phyloP scores from a whole-genome alignment of 2,329 filamentous ascomycete genomes.

The Pestalotiopsis sp. region DNA sequence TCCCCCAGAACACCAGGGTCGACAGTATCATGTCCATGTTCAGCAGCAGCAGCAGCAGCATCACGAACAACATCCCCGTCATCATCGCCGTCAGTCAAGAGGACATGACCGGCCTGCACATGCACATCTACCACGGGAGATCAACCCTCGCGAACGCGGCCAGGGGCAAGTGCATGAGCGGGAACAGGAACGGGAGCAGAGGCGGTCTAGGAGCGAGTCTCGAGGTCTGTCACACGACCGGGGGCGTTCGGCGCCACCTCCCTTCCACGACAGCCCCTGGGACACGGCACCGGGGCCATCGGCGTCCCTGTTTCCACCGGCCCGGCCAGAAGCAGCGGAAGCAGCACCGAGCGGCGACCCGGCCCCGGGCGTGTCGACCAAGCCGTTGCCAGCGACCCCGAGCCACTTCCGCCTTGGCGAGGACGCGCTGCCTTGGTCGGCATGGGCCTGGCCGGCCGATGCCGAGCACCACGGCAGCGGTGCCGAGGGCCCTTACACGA shows the following conservation, averaged over 20 bases:
- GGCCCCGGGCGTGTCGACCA: conserved; percentile 32
- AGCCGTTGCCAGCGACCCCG: conserved; percentile 43
- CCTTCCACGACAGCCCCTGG: conserved; percentile 49
- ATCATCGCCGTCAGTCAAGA: not conserved
- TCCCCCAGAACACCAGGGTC: conserved; percentile 16
- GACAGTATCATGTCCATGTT: not conserved
- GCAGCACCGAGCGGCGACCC: conserved; percentile 5
- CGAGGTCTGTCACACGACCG: conserved; percentile 40
- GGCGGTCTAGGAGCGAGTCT: conserved; percentile 21
- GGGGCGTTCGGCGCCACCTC: conserved; percentile 51
- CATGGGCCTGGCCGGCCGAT: conserved; percentile 35
- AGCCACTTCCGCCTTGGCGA: conserved; percentile 46
- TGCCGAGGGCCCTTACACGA: conserved; percentile 19
- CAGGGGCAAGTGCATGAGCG: not conserved
- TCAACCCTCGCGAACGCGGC: not conserved
- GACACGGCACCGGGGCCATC: conserved; percentile 36
- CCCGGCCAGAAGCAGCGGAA: conserved; percentile 17
- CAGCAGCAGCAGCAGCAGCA: conserved; percentile 16
- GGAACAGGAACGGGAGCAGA: conserved; percentile 1
- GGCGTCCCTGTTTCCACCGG: conserved; percentile 27
- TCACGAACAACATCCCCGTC: conserved; percentile 9
- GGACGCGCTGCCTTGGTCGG: conserved; percentile 49
- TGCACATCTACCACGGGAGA: not conserved
- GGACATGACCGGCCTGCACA: not conserved
- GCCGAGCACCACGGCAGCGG: conserved; percentile 26